These are phyloP conservation scores for Apiotrichum gamsii DNA, from an alignment of 1,284 basidiomycete genomes.

Conservation along the genomic window DNA sequence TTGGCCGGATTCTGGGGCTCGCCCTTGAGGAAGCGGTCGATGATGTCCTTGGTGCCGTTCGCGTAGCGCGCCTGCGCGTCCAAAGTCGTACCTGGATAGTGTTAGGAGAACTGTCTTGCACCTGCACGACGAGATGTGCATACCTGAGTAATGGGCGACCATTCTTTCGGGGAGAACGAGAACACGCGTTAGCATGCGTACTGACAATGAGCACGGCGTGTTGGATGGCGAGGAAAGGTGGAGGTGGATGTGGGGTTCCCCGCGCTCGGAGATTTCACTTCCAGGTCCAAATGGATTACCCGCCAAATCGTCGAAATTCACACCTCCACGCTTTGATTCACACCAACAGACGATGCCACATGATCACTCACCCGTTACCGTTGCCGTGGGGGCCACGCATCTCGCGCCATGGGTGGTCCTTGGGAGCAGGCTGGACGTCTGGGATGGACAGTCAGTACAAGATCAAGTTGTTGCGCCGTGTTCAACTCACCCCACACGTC, in stretches of 20 bases:
- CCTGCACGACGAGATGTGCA: too few relatives aligned
- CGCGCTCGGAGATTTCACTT: too few relatives aligned
- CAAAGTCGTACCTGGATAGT: conserved; percentile 82
- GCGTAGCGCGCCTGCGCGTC: conserved; percentile 90
- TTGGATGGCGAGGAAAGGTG: too few relatives aligned
- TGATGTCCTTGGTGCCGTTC: conserved; percentile 68
- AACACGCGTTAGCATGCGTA: too few relatives aligned
- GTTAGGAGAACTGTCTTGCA: too few relatives aligned
- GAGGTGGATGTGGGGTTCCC: too few relatives aligned
- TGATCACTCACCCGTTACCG: conserved; percentile 58
- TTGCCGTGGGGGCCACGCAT: conserved; percentile 72
- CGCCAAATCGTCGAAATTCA: too few relatives aligned
- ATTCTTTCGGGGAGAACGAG: conserved; percentile 23
- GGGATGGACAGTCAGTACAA: not conserved
- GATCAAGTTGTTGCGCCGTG: not conserved
- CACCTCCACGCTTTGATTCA: too few relatives aligned
- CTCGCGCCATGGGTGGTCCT: conserved; percentile 78
- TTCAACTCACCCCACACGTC: conserved; percentile 54
- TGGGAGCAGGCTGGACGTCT: conserved; percentile 75
- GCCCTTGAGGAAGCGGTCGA: conserved; percentile 66
- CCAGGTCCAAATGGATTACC: too few relatives aligned
- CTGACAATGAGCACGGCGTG: too few relatives aligned
- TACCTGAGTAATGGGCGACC: too few relatives aligned
- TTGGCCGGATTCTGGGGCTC: conserved; percentile 70
- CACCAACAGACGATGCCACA: too few relatives aligned